phyloP scores from a whole-genome alignment of 257 asterid species.

The Mentha longifolia region DNA sequence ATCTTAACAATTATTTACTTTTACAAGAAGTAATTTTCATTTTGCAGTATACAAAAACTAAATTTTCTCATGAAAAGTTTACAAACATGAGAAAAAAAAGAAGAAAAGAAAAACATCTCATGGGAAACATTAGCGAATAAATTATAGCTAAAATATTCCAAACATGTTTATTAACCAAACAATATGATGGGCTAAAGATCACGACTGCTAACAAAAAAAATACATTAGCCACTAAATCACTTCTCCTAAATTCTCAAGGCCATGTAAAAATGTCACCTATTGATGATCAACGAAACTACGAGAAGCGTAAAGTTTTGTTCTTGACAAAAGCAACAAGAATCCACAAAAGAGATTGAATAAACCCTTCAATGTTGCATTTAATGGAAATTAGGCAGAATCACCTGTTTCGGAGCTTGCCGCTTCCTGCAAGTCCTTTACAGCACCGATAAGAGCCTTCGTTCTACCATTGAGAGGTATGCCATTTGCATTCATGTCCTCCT shows the following conservation, averaged over 20 bases:
- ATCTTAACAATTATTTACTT: too few relatives aligned
- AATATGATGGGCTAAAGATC: conserved; percentile 20
- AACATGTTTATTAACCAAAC: conserved; percentile 35
- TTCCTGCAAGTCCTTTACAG: conserved; percentile 81
- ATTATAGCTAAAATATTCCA: conserved; percentile 7
- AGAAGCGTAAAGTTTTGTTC: conserved; percentile 1
- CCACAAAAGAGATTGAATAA: background rate
- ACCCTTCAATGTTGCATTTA: background rate
- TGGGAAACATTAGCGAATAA: background rate
- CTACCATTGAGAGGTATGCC: conserved; percentile 70
- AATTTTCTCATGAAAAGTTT: too few relatives aligned
- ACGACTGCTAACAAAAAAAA: conserved; percentile 31
- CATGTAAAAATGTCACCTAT: conserved; percentile 11
- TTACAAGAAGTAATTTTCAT: too few relatives aligned
- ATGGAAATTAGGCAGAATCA: conserved; percentile 16
- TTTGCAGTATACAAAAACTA: background rate
- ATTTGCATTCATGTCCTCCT: conserved; percentile 63
- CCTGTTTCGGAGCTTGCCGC: conserved; percentile 39
- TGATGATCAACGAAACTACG: conserved; percentile 11
- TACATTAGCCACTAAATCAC: conserved; percentile 20
- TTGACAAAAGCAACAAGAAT: conserved; percentile 4
- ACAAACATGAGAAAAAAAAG: background rate
- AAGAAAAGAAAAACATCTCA: background rate
- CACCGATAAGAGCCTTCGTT: conserved; percentile 69
- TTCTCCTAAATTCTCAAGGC: conserved; percentile 5